Base-by-base conservation (phyloP, 2,329 filamentous ascomycete genomes). In the Exophiala sideris region DNA sequence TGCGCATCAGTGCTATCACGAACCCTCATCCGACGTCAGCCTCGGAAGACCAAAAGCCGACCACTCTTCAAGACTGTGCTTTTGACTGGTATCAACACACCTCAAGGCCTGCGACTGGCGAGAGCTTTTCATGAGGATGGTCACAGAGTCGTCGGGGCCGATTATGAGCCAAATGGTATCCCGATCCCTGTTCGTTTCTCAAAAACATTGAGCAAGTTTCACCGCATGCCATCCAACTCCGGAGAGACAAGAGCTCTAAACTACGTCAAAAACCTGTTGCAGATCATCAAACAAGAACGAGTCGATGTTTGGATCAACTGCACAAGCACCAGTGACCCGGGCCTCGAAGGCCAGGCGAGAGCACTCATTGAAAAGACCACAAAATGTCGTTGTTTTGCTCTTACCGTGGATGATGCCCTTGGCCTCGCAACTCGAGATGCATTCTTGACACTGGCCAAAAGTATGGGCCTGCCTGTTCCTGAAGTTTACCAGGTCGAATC, bases 261-360 rank as follows among this genome's bases (percentile, higher is more conserved):
- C 1, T 89, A 90, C 63, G 73, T 80, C 12, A 68, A 76, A 9
- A 71, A 73, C 0, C 67, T 91, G 2, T 66, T 87, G 1, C 69
- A 79, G 5, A 76, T 90, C 21, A 75, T 89, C 33, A 66, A 76
- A 11, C 67, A 71, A 1, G 85, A 91, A 58, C 72, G 76, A 0
- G 78, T 88, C 3, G 80, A 89, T 52, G 68, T 91, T 2, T 91
- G 87, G 87, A 80, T 91, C 4, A 84, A 82, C 18, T 89, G 86
- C 64, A 88, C 86, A 0, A 83, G 82, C 16, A 81, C 86, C 10
- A 76, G 79, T 1, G 81, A 79, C 1, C 83, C 82, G 0, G 68
- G 84, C 11, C 81, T 87, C 61, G 86, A 91, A 65, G 86, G 82
- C 0, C 68, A 79, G 21, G 84, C 84, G 1, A 83, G 82, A 57